Base-by-base conservation (phyloP, 2,329 filamentous ascomycete species). In the Rutstroemia sp. region DNA sequence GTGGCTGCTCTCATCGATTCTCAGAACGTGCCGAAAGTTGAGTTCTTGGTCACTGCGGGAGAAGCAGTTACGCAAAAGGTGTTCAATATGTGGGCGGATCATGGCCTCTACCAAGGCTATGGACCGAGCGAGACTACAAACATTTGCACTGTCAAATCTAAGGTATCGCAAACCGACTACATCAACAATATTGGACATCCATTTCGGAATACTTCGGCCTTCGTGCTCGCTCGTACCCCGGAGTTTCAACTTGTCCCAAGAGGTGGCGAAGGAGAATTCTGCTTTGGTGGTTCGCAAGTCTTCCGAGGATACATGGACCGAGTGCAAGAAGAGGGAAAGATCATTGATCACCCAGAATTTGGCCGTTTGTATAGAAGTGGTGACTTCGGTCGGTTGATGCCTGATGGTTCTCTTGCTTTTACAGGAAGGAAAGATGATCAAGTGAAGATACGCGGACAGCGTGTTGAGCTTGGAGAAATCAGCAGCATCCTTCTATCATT, bases 111-210 rank as follows among this genome's bases (percentile, higher is more conserved):
- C 68, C 87, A 94, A 73, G 90, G 81, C 72, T 95, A 95, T 60
- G 89, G 89, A 0, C 89, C 90, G 0, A 89, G 87, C 0, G 91
- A 95, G 69, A 90, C 87, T 0, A 95, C 89, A 1, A 95, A 95
- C 62, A 91, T 95, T 19, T 95, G 89, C 71, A 90, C 87, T 0
- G 79, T 92, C 8, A 85, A 84, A 58, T 70, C 76, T 7, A 76
- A 78, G 41, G 83, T 92, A 67, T 70, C 73, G 0, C 61, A 64
- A 0, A 71, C 74, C 0, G 82, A 91, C 64, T 72, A 78, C 19
- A 81, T 88, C 51, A 85, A 84, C 59, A 91, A 92, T 63, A 83
- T 96, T n/a, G 92, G 92, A 0, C 78, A 75, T 58, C 79, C 84
- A 0, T 81, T 96, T 27, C 73, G 77, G 9, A 95, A 92, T 59